Conservation (phyloP, 2,329 filamentous ascomycete genomes). For the Aspergillus bombycis region DNA sequence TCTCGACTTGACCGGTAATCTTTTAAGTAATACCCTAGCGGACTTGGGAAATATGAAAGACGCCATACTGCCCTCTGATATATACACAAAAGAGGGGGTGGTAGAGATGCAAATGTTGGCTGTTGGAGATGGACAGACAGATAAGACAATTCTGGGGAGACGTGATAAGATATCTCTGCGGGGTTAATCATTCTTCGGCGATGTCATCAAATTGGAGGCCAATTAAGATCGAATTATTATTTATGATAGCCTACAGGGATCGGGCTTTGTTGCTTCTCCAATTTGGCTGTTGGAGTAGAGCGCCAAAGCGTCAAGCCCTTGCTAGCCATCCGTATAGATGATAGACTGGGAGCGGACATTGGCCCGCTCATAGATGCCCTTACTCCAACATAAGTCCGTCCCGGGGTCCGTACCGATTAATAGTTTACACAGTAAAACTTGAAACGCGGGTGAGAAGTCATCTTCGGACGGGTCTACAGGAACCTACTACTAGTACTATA, state of each 20-base stretch:
- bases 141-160: constrained; percentile 10
- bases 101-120: background rate
- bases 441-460: background rate
- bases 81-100: constrained; percentile 3
- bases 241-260: background rate
- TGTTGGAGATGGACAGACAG: constrained; percentile 12
- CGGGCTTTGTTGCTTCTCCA: constrained; percentile 9
- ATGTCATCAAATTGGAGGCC: constrained; percentile 18
- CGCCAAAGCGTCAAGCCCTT: background rate
- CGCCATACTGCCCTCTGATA: constrained; percentile 12
- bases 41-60: constrained; percentile 3
- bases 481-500: background rate
- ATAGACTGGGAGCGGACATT: background rate
- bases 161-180: constrained; percentile 18
- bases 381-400: background rate
- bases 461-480: background rate
- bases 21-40: background rate
- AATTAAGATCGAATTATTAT: background rate
- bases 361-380: constrained; percentile 1
- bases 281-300: constrained; percentile 12
- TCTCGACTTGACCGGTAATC: constrained; percentile 7
- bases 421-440: background rate
- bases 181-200: constrained; percentile 18
- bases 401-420: background rate
- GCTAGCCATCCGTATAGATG: background rate